Percentiles rank a stretch among this genome's conserved stretches.
phyloP scores from a whole-genome alignment of 805 yeast species.

The Yarrowia sp. region DNA sequence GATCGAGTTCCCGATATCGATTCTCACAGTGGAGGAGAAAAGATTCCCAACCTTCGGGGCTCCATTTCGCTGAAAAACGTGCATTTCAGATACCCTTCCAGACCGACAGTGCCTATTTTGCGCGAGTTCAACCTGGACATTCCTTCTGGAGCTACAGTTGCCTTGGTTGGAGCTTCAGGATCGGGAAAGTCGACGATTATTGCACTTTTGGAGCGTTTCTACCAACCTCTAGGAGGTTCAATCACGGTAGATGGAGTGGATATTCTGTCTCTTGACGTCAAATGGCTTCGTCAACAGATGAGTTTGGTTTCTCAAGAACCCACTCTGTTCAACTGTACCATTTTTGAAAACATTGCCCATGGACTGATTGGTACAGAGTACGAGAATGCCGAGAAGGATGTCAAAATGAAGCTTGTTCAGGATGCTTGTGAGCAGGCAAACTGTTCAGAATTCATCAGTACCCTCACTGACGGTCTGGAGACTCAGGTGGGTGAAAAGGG shows the following conservation, averaged over 20 bases:
- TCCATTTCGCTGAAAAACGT: conserved; percentile 84
- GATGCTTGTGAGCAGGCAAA: conserved; percentile 52
- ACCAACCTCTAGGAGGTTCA: conserved; percentile 76
- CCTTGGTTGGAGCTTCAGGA: conserved; percentile 95
- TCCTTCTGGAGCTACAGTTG: conserved; percentile 89
- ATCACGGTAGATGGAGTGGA: conserved; percentile 86
- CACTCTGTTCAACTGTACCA: conserved; percentile 87
- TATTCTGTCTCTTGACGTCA: conserved; percentile 72
- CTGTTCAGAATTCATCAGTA: conserved; percentile 55
- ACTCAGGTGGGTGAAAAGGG: conserved; percentile 73
- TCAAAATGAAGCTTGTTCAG: conserved; percentile 50
- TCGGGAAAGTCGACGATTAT: conserved; percentile 92
- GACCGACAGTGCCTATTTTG: conserved; percentile 82
- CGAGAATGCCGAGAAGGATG: conserved; percentile 56
- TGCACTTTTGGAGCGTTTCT: conserved; percentile 84
- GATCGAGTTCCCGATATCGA: conserved; percentile 54
- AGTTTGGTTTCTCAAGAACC: conserved; percentile 98
- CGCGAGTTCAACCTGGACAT: conserved; percentile 76
- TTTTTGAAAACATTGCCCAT: conserved; percentile 84
- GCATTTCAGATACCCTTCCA: conserved; percentile 80
- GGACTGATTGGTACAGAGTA: conserved; percentile 73
- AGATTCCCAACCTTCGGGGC: conserved; percentile 53
- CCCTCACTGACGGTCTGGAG: conserved; percentile 77
- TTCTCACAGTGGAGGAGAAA: conserved; percentile 46
- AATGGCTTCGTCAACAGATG: conserved; percentile 73